Percentiles rank a stretch among this genome's conserved stretches.
phyloP scores from a whole-genome alignment of 495 filamentous ascomycete species.

The Xylaria scruposa region DNA sequence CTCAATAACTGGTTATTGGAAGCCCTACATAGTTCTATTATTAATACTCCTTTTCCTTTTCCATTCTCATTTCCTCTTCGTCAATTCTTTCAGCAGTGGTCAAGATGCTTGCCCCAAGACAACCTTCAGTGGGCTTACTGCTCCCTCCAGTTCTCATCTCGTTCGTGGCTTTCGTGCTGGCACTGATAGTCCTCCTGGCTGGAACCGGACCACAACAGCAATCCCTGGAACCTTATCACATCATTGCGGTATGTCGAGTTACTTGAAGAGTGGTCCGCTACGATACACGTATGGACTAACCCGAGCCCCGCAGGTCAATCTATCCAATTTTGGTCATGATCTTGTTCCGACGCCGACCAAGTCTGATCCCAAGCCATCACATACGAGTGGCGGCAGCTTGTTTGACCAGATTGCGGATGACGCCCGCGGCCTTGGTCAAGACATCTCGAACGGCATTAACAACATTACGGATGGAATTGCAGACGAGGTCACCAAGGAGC shows the following conservation, averaged over 20 bases:
- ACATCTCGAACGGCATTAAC: conserved; percentile 47
- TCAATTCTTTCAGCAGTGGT: background rate
- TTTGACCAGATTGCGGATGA: conserved; percentile 35
- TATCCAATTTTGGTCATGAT: conserved; percentile 64
- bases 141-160: conserved; percentile 49
- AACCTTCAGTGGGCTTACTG: conserved; percentile 23
- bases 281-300: conserved; percentile 16
- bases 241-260: conserved; percentile 65
- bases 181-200: conserved; percentile 73
- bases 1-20: conserved; percentile 22
- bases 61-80: background rate
- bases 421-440: conserved; percentile 37
- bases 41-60: background rate
- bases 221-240: conserved; percentile 63
- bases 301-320: conserved; percentile 61
- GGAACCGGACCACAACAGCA: conserved; percentile 59
- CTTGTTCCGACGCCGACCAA: conserved; percentile 45
- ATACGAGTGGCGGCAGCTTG: conserved; percentile 23
- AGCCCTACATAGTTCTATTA: background rate
- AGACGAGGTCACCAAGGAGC: conserved; percentile 52
- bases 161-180: conserved; percentile 69
- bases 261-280: background rate
- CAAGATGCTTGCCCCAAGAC: conserved; percentile 34
- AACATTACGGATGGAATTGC: conserved; percentile 49
- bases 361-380: conserved; percentile 35